These are phyloP conservation scores for Themeda triandra DNA, from an alignment of 176 grass and related monocot species.

Conservation along the genomic window DNA sequence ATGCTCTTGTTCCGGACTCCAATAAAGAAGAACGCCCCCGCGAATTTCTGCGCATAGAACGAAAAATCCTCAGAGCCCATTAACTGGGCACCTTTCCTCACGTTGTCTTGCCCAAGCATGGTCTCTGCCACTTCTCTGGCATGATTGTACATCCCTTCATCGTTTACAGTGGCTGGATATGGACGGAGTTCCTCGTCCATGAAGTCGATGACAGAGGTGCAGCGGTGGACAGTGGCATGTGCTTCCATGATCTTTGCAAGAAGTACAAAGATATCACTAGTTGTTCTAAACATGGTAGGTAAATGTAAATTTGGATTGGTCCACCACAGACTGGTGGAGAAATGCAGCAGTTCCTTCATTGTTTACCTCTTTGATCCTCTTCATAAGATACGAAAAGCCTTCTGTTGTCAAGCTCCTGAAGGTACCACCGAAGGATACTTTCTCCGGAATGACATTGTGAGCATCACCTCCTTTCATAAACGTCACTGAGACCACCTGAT, in stretches of 20 bases:
- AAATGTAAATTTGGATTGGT: background rate
- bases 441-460: constrained; percentile 69
- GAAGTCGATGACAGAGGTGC: constrained; percentile 51
- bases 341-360: background rate
- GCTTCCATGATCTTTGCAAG: constrained; percentile 43
- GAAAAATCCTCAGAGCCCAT: constrained; percentile 66
- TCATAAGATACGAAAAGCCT: constrained; percentile 47
- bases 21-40: constrained; percentile 48
- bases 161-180: constrained; percentile 55
- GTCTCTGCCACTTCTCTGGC: constrained; percentile 40
- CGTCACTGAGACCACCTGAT: constrained; percentile 57
- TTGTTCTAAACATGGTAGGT: background rate
- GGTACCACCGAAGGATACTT: constrained; percentile 58
- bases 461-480: constrained; percentile 62
- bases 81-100: background rate
- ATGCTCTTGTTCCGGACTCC: constrained; percentile 39
- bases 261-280: background rate
- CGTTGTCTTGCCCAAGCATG: constrained; percentile 47
- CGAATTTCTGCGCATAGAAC: constrained; percentile 47
- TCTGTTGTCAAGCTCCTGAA: constrained; percentile 59
- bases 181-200: constrained; percentile 32
- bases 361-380: constrained; percentile 62
- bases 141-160: constrained; percentile 50
- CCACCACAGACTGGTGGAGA: too few relatives aligned
- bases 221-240: constrained; percentile 44